phyloP scores from a whole-genome alignment of 176 grass and related monocot species.

The Aegilops bicornis region DNA sequence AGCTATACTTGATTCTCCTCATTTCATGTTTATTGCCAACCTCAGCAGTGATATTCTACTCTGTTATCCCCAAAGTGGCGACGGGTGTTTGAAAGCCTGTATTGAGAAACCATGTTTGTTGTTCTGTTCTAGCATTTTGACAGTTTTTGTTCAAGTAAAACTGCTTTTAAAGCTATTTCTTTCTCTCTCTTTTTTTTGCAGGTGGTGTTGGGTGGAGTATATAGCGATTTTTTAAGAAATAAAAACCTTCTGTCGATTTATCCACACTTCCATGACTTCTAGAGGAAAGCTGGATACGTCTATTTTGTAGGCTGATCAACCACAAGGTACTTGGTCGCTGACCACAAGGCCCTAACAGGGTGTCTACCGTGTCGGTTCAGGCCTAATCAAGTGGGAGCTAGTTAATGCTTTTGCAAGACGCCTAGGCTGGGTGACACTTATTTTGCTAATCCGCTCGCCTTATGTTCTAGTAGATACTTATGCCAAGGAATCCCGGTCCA shows the following conservation, averaged over 20 bases:
- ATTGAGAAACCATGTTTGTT: not conserved
- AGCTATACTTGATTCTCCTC: not conserved
- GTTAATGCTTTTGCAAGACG: constrained; percentile 10
- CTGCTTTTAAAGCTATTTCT: constrained; percentile 13
- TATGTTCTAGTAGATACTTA: not conserved
- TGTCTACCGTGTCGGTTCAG: constrained; percentile 27
- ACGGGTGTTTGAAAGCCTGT: not conserved
- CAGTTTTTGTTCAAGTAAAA: not conserved
- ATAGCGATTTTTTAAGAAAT: constrained; percentile 5
- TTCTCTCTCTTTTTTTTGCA: not conserved
- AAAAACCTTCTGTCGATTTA: too few relatives aligned
- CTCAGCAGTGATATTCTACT: not conserved
- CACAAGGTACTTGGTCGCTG: constrained; percentile 33
- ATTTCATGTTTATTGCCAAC: not conserved
- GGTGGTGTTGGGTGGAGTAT: constrained; percentile 38
- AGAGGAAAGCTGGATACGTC: constrained; percentile 31
- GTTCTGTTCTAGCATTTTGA: not conserved
- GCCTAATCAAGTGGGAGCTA: constrained; percentile 10
- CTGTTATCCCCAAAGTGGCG: not conserved
- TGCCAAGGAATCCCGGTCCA: not conserved
- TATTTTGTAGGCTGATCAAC: constrained; percentile 58
- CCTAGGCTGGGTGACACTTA: constrained; percentile 4
- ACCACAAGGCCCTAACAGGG: constrained; percentile 44
- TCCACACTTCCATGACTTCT: too few relatives aligned
- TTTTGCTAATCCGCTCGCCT: constrained; percentile 35